These are phyloP conservation scores for Tinospora cordifolia DNA, from an alignment of 164 flowering plant genomes.

Conservation along the genomic window DNA sequence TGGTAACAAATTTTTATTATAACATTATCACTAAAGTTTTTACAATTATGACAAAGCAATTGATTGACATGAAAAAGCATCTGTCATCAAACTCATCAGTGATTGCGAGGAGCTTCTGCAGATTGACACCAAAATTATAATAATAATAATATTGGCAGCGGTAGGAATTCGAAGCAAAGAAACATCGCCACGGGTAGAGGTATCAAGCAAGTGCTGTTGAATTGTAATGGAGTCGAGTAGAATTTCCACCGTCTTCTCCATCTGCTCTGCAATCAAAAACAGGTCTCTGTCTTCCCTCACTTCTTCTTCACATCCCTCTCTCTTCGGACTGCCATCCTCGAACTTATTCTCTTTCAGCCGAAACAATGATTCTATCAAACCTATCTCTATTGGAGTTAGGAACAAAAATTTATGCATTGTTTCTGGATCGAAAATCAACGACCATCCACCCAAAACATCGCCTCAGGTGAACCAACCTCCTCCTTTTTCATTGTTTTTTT, in stretches of 20 bases:
- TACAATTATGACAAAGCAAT: no score
- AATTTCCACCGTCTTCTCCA: background rate
- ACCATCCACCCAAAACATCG: background rate
- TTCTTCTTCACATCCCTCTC: constrained; percentile 4
- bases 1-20: no score
- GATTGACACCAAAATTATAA: no score
- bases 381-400: background rate
- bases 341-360: background rate
- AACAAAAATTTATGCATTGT: background rate
- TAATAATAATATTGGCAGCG: no score
- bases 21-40: no score
- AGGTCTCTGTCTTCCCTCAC: background rate
- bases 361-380: background rate
- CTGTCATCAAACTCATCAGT: no score
- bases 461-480: background rate
- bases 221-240: background rate
- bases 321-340: background rate
- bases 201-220: no score
- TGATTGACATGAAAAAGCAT: no score
- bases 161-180: no score
- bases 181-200: no score
- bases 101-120: no score
- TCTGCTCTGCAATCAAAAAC: constrained; percentile 3
- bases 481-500: no score
- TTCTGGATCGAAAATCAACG: background rate